phyloP scores from a whole-genome alignment of 2,329 filamentous ascomycete species.

The Scedosporium minutisporum region DNA sequence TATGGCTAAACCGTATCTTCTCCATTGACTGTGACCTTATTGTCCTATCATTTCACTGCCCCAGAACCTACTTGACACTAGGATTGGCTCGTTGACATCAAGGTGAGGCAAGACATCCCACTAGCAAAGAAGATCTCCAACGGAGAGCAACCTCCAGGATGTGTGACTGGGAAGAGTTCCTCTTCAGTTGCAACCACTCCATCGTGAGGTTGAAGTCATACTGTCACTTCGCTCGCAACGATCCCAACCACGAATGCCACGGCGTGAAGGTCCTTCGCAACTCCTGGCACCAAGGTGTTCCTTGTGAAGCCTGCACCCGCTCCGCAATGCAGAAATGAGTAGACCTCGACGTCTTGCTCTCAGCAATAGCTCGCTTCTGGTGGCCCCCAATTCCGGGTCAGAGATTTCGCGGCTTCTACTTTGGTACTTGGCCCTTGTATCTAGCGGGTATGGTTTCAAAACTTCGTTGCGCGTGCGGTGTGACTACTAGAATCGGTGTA shows the following conservation, averaged over 20 bases:
- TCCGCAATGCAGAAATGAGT: not conserved
- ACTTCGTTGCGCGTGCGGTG: too few species aligned
- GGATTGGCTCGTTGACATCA: too few species aligned
- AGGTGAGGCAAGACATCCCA: too few species aligned
- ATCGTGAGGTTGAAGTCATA: slow-evolving; percentile 52
- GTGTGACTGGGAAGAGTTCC: slow-evolving; percentile 63
- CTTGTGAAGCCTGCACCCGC: slow-evolving; percentile 38
- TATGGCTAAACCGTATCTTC: too few species aligned
- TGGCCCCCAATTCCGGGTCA: too few species aligned
- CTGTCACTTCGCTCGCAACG: slow-evolving; percentile 68
- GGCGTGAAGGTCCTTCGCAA: slow-evolving; percentile 56
- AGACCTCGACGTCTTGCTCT: not conserved
- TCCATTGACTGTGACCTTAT: too few species aligned
- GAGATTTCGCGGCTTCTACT: too few species aligned
- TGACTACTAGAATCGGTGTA: too few species aligned
- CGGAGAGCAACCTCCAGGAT: slow-evolving; percentile 28
- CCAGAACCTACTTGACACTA: too few species aligned
- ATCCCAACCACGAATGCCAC: slow-evolving; percentile 59
- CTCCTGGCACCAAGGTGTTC: slow-evolving; percentile 45
- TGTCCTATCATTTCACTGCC: too few species aligned
- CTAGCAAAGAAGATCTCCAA: not conserved
- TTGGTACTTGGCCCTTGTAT: too few species aligned
- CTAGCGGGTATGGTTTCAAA: too few species aligned
- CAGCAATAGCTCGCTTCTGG: not conserved
- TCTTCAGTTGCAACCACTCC: slow-evolving; percentile 56